phyloP scores from a whole-genome alignment of 148 eudicot genomes.

The Fagopyrum tataricum region DNA sequence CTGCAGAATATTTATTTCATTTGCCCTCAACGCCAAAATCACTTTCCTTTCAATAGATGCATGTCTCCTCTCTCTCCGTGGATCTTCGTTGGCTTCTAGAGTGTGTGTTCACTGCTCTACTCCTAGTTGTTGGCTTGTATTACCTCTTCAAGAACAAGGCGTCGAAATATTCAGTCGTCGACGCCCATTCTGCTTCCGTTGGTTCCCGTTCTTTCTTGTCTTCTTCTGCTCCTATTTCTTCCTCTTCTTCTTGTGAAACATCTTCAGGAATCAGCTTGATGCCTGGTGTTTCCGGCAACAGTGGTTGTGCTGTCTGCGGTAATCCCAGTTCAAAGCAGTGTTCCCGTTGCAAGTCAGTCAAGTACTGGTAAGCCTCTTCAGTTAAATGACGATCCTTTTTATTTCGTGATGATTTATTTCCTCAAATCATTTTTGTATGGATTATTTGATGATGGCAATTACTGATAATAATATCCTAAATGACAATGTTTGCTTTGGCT shows the following conservation, averaged over 20 bases:
- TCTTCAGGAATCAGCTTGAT: conserved; percentile 14
- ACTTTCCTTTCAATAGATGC: conserved; percentile 39
- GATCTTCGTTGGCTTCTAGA: conserved; percentile 52
- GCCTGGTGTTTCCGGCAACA: conserved; percentile 16
- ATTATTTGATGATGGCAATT: background rate
- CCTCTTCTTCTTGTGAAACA: background rate
- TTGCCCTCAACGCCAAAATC: background rate
- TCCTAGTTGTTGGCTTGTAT: conserved; percentile 36
- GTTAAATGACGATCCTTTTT: background rate
- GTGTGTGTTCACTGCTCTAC: conserved; percentile 34
- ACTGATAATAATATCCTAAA: background rate
- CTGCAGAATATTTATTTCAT: background rate
- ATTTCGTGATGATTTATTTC: background rate
- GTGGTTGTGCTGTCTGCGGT: conserved; percentile 48
- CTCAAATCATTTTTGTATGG: background rate
- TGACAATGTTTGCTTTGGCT: background rate
- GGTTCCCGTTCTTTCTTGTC: background rate
- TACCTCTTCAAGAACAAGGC: conserved; percentile 51
- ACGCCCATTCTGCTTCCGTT: conserved; percentile 28
- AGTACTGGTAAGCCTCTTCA: conserved; percentile 50
- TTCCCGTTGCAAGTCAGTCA: conserved; percentile 57
- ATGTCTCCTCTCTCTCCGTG: conserved; percentile 43
- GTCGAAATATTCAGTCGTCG: conserved; percentile 46
- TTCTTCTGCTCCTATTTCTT: conserved; percentile 6
- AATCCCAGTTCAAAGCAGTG: conserved; percentile 32